A percentile compares a stretch with the other conserved stretches of the same genome.
These are phyloP conservation scores for Debaryomyces maramus DNA, from an alignment of 805 yeast species.

Conservation along the genomic window DNA sequence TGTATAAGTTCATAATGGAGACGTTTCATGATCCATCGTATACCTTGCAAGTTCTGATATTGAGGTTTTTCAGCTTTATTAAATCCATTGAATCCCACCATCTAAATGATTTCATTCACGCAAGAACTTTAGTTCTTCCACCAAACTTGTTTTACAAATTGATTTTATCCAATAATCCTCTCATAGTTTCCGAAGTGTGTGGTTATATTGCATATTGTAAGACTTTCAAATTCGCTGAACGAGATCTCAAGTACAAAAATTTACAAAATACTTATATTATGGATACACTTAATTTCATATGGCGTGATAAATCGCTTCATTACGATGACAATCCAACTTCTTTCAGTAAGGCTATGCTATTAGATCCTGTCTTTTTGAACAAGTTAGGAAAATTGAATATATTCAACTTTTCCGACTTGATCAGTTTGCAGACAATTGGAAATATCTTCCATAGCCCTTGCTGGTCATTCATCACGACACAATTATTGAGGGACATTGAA, in stretches of 20 bases:
- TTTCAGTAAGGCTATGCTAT: slow-evolving; percentile 39
- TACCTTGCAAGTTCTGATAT: slow-evolving; percentile 4
- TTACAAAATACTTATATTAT: slow-evolving; percentile 52
- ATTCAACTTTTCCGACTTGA: slow-evolving; percentile 31
- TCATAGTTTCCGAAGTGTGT: slow-evolving; percentile 46
- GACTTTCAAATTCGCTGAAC: slow-evolving; percentile 24
- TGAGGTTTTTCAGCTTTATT: slow-evolving; percentile 15
- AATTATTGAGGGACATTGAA: slow-evolving; percentile 47
- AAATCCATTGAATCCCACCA: slow-evolving; percentile 9
- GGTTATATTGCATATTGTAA: slow-evolving; percentile 47
- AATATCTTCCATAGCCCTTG: slow-evolving; percentile 54
- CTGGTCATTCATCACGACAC: slow-evolving; percentile 45
- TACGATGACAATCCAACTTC: slow-evolving; percentile 24
- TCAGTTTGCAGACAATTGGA: slow-evolving; percentile 31
- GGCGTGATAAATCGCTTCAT: slow-evolving; percentile 56
- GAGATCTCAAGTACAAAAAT: slow-evolving; percentile 20
- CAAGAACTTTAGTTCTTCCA: slow-evolving; percentile 33
- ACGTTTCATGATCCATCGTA: neutral
- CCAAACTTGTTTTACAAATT: slow-evolving; percentile 39
- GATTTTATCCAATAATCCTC: slow-evolving; percentile 44
- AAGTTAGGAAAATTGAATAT: slow-evolving; percentile 29
- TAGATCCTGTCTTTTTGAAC: slow-evolving; percentile 31
- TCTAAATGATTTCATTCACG: slow-evolving; percentile 12
- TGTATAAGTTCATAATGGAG: slow-evolving; percentile 7
- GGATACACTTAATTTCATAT: slow-evolving; percentile 54